Base-by-base conservation (phyloP, 805 yeast species). In the Vanderwaltozyma verrucispora region DNA sequence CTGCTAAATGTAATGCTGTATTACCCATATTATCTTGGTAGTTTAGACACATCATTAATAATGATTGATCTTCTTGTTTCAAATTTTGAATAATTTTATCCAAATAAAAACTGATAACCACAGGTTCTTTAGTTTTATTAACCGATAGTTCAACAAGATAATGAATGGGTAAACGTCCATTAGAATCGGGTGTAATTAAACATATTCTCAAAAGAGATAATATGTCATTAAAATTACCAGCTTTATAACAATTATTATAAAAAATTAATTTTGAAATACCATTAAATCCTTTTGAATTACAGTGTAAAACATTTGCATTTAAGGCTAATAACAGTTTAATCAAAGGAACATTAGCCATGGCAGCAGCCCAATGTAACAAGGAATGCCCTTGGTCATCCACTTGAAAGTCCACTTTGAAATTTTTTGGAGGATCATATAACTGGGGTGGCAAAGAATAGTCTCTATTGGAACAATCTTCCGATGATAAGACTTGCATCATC, bases 11-110 rank as follows among this genome's bases (percentile, higher is more conserved):
- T 34, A 87, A 63, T 6, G 94, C 85, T 0, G 96, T 85, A 47
- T 87, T 85, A 3, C 96, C 96, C 40, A 75, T 69, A 18, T 67
- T 69, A 58, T 92, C 97, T 53, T 75, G 84, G 49, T 80, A 86
- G 52, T 85, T 82, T 24, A 81, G 53, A 28, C 80, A 63, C 45
- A 77, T 72, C 34, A 72, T 69, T 29, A 78, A 67, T 34, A 76
- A 49, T 15, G 67, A 62, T 34, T 61, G 61, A 33, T 65, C 64
- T 3, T 57, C 62, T 19, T 56, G 46, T 15, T 45, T 50, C 32
- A 75, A 51, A 45, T 64, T 67, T 33, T 63, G 62, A 32, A 76
- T 53, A 16, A 76, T 68, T 1, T 63, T 55, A 33, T 67, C 67
- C 41, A 80, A 56, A 48, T 82, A 82, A 46, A 77, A 78, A 39